Conservation (phyloP, 768 basidiomycete species). For the Podaxis pistillaris region DNA sequence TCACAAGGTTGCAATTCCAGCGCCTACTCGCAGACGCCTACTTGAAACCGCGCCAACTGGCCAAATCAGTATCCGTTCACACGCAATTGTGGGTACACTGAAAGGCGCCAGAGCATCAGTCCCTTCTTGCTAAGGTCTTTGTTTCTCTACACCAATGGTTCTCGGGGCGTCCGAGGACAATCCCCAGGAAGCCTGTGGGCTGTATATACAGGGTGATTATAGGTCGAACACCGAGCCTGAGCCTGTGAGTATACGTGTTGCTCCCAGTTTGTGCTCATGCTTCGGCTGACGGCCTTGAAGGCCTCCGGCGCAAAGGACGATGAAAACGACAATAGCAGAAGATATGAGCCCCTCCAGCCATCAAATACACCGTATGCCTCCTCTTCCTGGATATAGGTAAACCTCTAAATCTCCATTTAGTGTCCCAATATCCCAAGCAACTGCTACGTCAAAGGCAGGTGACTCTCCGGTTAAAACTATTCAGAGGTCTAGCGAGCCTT, state of each 20-base stretch:
- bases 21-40: neutral
- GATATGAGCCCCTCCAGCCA: neutral
- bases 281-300: neutral
- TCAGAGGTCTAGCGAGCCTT: neutral
- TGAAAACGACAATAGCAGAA: neutral
- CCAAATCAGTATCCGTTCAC: neutral
- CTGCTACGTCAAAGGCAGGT: neutral
- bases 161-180: neutral
- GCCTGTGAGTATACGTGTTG: neutral
- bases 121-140: neutral
- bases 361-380: neutral
- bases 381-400: neutral
- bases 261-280: neutral
- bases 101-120: neutral
- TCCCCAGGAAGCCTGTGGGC: neutral
- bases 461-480: neutral
- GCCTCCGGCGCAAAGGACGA: neutral
- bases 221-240: neutral
- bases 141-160: slow-evolving; percentile 14
- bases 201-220: neutral
- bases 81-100: neutral
- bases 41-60: neutral
- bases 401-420: too few relatives aligned
- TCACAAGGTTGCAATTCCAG: too few relatives aligned
- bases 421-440: neutral